Evolutionary conservation across 2,329 filamentous ascomycete genomes (phyloP).

Genomic region (Diaporthe nobilis): DNA sequence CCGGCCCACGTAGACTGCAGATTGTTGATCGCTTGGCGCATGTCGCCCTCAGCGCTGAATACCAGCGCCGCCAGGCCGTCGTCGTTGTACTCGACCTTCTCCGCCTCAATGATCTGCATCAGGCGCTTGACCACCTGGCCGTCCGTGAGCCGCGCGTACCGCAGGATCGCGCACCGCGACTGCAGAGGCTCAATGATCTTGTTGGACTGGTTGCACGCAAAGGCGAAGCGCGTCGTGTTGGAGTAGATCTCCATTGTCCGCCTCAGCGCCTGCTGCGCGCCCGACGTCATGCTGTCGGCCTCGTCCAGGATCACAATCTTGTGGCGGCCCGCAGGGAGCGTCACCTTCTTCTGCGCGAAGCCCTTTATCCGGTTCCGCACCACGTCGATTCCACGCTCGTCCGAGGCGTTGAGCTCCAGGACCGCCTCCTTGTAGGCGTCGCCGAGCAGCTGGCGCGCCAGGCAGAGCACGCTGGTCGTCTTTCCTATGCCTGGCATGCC

Average conservation of each 20-base stretch:
- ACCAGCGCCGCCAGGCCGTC: conserved; percentile 96
- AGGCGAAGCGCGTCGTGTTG: conserved; percentile 95
- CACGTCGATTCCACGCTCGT: conserved; percentile 97
- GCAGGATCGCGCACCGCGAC: conserved; percentile 94
- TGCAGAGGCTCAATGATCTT: conserved; percentile 99
- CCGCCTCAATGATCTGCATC: conserved; percentile 92
- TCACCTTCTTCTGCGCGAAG: conserved; percentile 99
- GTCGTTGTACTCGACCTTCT: conserved; percentile 91
- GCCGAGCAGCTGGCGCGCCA: conserved; percentile 91
- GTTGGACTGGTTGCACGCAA: conserved; percentile 98
- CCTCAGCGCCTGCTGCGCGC: conserved; percentile 93
- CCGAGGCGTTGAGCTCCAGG: conserved; percentile 94
- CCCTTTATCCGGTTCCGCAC: conserved; percentile 98
- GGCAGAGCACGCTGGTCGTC: conserved; percentile 93
- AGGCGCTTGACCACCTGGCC: conserved; percentile 91
- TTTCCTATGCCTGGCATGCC: conserved; percentile 99
- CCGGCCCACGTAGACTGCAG: conserved; percentile 93
- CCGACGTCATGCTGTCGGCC: conserved; percentile 97
- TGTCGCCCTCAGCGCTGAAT: conserved; percentile 97
- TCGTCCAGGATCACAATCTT: conserved; percentile 98
- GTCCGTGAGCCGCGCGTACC: conserved; percentile 93
- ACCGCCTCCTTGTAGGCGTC: conserved; percentile 98
- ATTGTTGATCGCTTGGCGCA: conserved; percentile 99
- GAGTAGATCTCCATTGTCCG: conserved; percentile 99
- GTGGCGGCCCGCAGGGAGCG: conserved; percentile 88